Evolutionary conservation across 768 basidiomycete genomes (phyloP).

Genomic region (Psilocybe cubensis): DNA sequence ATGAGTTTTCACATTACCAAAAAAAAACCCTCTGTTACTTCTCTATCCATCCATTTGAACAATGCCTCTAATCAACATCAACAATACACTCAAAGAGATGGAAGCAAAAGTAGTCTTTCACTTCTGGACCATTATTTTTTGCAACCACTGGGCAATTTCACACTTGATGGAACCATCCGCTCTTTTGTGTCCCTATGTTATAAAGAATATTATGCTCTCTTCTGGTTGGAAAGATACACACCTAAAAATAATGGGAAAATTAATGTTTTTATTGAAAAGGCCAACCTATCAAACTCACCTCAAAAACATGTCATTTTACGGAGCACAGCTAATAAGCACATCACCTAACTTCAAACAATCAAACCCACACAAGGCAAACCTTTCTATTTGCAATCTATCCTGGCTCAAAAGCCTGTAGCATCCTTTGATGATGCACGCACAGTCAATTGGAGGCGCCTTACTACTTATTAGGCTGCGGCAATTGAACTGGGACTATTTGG

Average conservation of each 20-base stretch:
- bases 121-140: conserved; percentile 24
- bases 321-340: conserved; percentile 8
- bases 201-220: background rate
- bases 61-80: conserved; percentile 6
- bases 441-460: conserved; percentile 14
- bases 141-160: conserved; percentile 14
- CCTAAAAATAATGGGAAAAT: background rate
- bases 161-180: no score
- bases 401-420: conserved; percentile 18
- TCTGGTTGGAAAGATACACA: conserved; percentile 2
- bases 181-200: background rate
- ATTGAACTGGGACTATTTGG: conserved; percentile 17
- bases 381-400: conserved; percentile 34
- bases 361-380: conserved; percentile 33
- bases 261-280: conserved; percentile 8
- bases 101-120: conserved; percentile 13
- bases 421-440: conserved; percentile 22
- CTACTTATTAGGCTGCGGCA: conserved; percentile 25
- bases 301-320: conserved; percentile 13
- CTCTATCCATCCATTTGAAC: conserved; percentile 35
- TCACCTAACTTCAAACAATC: conserved; percentile 25
- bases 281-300: background rate
- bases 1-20: conserved; percentile 35
- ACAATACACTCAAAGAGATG: conserved; percentile 24
- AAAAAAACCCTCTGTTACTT: conserved; percentile 36